phyloP scores from a whole-genome alignment of 306 rosid genomes.

The Castanea crenata region DNA sequence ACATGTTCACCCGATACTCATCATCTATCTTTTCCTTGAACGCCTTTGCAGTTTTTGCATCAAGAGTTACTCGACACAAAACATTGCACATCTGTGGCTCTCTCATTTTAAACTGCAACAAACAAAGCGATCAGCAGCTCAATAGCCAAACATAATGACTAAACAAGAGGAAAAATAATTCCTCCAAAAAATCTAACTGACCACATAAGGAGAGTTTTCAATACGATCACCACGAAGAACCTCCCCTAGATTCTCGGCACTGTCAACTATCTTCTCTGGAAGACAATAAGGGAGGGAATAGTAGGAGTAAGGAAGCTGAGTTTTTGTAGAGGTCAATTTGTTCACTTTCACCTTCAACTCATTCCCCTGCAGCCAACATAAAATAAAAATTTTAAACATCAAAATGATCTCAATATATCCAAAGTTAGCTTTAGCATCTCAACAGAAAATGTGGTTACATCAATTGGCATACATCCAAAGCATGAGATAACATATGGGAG shows the following conservation, averaged over 20 bases:
- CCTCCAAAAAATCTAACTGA: conserved; percentile 23
- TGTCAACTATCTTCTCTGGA: conserved; percentile 68
- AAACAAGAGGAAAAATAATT: conserved; percentile 1
- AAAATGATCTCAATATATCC: background rate
- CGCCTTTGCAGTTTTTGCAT: conserved; percentile 60
- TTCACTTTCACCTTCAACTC: conserved; percentile 76
- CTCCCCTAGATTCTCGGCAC: conserved; percentile 97
- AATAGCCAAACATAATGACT: conserved; percentile 1
- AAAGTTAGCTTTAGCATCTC: background rate
- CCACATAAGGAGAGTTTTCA: conserved; percentile 88
- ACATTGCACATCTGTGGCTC: conserved; percentile 83
- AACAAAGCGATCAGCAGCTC: conserved; percentile 19
- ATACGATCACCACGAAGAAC: conserved; percentile 92
- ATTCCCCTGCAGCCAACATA: conserved; percentile 60
- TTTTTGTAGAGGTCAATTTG: conserved; percentile 81
- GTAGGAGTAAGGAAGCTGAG: conserved; percentile 85
- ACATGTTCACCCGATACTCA: conserved; percentile 89
- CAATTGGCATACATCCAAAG: too few species aligned
- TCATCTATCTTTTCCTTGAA: conserved; percentile 83
- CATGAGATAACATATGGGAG: background rate
- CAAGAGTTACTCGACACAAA: conserved; percentile 56
- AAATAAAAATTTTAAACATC: conserved; percentile 6
- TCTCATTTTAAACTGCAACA: conserved; percentile 81
- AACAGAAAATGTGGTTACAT: background rate
- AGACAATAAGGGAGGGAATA: conserved; percentile 77